phyloP scores from a whole-genome alignment of 1,284 basidiomycete species.

The Thelephora terrestris region DNA sequence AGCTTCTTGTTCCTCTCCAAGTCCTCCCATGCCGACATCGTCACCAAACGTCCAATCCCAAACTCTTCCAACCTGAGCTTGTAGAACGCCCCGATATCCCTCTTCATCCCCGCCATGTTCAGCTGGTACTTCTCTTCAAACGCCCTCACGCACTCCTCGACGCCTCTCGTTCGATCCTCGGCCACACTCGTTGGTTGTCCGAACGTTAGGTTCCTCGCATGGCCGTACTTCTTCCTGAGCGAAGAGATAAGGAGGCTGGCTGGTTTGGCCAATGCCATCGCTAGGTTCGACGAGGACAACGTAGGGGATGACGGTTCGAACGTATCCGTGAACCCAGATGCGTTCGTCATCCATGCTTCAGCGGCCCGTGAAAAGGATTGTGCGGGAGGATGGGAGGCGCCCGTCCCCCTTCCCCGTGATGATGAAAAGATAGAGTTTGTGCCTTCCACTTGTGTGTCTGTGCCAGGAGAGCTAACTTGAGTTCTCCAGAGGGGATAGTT shows the following conservation, averaged over 20 bases:
- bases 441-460: too few relatives aligned
- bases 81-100: not conserved
- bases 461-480: too few relatives aligned
- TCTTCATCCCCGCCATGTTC: not conserved
- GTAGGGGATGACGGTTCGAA: not conserved
- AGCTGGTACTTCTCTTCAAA: not conserved
- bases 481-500: too few relatives aligned
- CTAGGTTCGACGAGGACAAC: not conserved
- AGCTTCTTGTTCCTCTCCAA: not conserved
- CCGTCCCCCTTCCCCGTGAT: too few relatives aligned
- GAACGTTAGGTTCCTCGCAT: not conserved
- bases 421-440: too few relatives aligned
- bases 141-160: not conserved
- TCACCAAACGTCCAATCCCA: not conserved
- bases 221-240: not conserved
- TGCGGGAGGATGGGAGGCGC: too few relatives aligned
- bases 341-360: too few relatives aligned
- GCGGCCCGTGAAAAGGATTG: too few relatives aligned
- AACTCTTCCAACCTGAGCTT: conserved; percentile 1
- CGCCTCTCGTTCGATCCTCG: not conserved
- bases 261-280: not conserved
- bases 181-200: not conserved
- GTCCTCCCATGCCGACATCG: not conserved
- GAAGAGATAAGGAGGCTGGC: not conserved
- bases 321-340: not conserved